phyloP scores from a whole-genome alignment of 345 rosid species.

The Hibiscus tridactylites region DNA sequence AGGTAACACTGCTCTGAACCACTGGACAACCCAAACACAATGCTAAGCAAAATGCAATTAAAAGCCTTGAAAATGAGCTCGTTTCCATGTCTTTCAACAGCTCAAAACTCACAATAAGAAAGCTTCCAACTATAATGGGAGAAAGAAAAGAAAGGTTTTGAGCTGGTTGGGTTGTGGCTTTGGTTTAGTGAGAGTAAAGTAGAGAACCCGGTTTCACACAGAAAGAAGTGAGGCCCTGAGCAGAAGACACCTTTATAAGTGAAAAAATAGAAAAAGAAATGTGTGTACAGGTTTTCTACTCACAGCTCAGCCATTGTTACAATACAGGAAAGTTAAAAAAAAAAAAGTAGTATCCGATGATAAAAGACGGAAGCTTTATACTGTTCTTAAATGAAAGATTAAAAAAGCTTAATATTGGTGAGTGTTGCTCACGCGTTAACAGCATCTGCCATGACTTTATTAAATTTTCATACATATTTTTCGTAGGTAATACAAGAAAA shows the following conservation, averaged over 20 bases:
- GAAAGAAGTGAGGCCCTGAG: neutral
- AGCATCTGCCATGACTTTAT: neutral
- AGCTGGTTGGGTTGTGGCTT: neutral
- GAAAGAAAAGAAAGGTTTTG: neutral
- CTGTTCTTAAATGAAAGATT: neutral
- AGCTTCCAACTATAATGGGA: neutral
- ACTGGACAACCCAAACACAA: constrained; percentile 36
- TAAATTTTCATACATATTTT: too few relatives aligned
- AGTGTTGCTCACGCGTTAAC: constrained; percentile 12
- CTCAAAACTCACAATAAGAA: neutral
- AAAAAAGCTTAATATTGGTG: neutral
- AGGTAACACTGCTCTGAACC: constrained; percentile 35
- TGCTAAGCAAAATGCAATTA: constrained; percentile 32
- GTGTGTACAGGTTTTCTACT: constrained; percentile 3
- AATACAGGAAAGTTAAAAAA: neutral
- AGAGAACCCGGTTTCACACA: constrained; percentile 2
- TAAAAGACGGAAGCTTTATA: neutral
- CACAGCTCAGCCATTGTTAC: constrained; percentile 2
- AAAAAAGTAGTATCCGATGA: neutral
- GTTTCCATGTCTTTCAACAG: constrained; percentile 32
- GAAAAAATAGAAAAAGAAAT: neutral
- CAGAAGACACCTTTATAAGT: constrained; percentile 2
- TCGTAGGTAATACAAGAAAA: too few relatives aligned
- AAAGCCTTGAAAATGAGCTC: constrained; percentile 28
- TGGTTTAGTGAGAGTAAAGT: constrained; percentile 5